Evolutionary conservation across 108 stramenopile genomes (phyloP), one percentile per base, ranked within the genome.

Genomic region (Pseudonitzschia multistriata): DNA sequence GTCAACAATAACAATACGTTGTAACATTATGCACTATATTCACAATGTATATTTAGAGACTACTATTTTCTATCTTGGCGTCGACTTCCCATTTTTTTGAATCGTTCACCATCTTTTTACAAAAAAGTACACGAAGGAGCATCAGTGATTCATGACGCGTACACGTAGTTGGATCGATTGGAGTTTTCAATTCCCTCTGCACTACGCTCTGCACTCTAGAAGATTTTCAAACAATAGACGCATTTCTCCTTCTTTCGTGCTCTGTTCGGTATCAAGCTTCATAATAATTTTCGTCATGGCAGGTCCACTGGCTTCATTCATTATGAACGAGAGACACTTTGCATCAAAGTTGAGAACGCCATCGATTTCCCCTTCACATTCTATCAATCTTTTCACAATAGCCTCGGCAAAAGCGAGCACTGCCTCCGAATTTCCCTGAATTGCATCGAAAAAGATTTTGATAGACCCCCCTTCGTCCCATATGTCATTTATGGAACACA

Each of bases 251-350:
- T 59, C 57, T 59, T 59, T 29, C 34, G 33, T 8, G 34, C 6
- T 5, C 7, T 59, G 31, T 33, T 27, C 33, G 19, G 28, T 5
- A 33, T 33, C 57, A 8, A 59, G 57, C 5, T 59, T 35, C 17
- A 11, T 33, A 5, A 59, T 6, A 14, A 59, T 59, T 35, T 33
- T 10, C 19, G 31, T 59, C 57, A 33, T 59, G 7, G 25, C 57
- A 13, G 31, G 57, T 30, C 19, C 31, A 35, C 29, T 19, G 13
- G 31, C 34, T 8, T 35, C 33, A 11, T 53, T 24, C 35, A 56
- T 47, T 8, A 71, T 13, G 0, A 71, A 71, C 5, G 70, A 71
- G 7, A 71, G 45, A 30, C 59, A 62, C 33, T 62, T 71, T 30
- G 60, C 70, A 28, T 71, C 21, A 45, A 71, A 62, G 14, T 47